Evolutionary conservation across 1,284 basidiomycete genomes (phyloP).

Genomic region (Ceratobasidium sp.): DNA sequence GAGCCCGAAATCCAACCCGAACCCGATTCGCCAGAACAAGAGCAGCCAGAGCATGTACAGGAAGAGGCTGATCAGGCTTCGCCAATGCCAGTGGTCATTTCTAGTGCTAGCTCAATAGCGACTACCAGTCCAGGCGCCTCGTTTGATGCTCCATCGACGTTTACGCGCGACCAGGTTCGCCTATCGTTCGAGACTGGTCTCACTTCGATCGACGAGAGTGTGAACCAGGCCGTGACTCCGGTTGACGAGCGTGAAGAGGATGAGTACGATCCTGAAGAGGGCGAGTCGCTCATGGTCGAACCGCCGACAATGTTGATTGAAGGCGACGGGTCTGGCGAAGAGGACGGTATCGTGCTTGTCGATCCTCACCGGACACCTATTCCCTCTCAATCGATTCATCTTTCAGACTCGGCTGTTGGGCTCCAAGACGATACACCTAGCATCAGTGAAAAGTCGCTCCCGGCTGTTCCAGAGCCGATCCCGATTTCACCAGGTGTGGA

Average conservation of each 20-base stretch:
- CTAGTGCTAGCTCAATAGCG: neutral
- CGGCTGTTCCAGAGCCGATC: constrained; percentile 47
- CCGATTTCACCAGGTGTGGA: constrained; percentile 47
- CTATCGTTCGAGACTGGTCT: neutral
- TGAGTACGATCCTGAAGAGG: neutral
- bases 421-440: neutral
- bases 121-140: neutral
- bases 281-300: constrained; percentile 21
- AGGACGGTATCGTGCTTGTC: neutral
- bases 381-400: neutral
- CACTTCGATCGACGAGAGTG: constrained; percentile 1
- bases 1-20: no score
- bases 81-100: neutral
- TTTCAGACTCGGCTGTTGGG: neutral
- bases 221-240: neutral
- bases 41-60: neutral
- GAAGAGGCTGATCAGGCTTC: neutral
- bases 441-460: constrained; percentile 5
- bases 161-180: neutral
- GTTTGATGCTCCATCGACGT: neutral
- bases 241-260: neutral
- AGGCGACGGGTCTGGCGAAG: neutral
- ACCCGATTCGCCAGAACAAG: neutral
- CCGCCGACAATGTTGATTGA: neutral
- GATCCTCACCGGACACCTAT: neutral